phyloP scores from a whole-genome alignment of 225 moss, liverwort and hornwort species.

The Bryoerythrophyllum caledonicum region DNA sequence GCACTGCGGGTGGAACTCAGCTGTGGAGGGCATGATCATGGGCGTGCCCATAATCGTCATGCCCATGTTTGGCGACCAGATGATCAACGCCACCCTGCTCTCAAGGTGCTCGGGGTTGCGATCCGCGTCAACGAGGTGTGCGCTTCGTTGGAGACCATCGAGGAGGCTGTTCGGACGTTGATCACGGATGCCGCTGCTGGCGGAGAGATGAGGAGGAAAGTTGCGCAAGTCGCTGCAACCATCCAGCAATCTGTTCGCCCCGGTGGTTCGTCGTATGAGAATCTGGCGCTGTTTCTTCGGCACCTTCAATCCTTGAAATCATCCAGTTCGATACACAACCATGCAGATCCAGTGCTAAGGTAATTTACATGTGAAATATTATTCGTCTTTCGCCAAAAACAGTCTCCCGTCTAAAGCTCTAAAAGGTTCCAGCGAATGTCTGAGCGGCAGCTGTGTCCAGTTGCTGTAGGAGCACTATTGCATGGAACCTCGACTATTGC shows the following conservation, averaged over 20 bases:
- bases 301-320: slow-evolving; percentile 11
- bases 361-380: not conserved
- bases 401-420: not conserved
- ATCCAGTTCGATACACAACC: not conserved
- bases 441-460: slow-evolving; percentile 9
- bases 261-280: slow-evolving; percentile 15
- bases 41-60: slow-evolving; percentile 22
- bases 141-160: slow-evolving; percentile 13
- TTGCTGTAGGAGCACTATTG: not conserved
- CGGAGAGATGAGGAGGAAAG: slow-evolving; percentile 9
- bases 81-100: slow-evolving; percentile 14
- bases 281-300: not conserved
- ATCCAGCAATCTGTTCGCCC: slow-evolving; percentile 23
- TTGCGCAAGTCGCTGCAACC: not conserved
- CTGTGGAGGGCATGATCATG: slow-evolving; percentile 15
- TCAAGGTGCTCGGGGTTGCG: slow-evolving; percentile 9
- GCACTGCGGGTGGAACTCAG: slow-evolving; percentile 29
- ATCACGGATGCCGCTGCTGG: slow-evolving; percentile 2
- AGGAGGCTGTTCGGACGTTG: not conserved
- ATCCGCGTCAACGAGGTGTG: slow-evolving; percentile 14
- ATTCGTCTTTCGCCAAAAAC: not conserved
- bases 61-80: slow-evolving; percentile 23
- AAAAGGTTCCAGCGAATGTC: not conserved
- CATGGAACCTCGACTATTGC: not conserved
- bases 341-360: not conserved